Conservation (phyloP, 2,329 filamentous ascomycete species). For the Tolypocladium pustulatum region DNA sequence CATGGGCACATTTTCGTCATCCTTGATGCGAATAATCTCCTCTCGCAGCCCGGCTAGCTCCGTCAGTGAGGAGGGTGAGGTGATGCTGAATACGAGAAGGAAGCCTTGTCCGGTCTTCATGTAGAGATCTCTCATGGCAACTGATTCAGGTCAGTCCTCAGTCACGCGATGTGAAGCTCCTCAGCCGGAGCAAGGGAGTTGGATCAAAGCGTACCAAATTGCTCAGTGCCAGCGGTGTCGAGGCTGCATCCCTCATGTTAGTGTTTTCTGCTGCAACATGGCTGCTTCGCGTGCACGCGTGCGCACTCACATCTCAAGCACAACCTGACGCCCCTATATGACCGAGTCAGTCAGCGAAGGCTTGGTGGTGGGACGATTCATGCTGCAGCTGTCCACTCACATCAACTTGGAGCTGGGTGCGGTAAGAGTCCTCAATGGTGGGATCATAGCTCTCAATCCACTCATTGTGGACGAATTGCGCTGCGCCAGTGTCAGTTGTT, state of each 20-base stretch:
- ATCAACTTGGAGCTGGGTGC: constrained; percentile 70
- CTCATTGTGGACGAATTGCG: constrained; percentile 88
- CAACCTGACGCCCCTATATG: constrained; percentile 68
- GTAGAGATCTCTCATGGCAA: constrained; percentile 68
- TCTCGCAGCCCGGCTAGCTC: constrained; percentile 75
- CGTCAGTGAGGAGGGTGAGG: constrained; percentile 69
- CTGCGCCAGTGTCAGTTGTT: constrained; percentile 28
- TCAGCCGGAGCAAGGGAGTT: not conserved
- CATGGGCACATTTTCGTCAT: constrained; percentile 74
- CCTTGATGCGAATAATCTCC: constrained; percentile 85
- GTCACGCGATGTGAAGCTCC: not conserved
- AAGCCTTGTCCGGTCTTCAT: constrained; percentile 93
- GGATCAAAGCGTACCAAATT: constrained; percentile 56
- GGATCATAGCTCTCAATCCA: constrained; percentile 86
- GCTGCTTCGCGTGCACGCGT: not conserved
- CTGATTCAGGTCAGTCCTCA: constrained; percentile 17
- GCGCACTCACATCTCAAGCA: constrained; percentile 72
- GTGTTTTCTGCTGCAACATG: not conserved
- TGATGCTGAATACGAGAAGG: constrained; percentile 85
- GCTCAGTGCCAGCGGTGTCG: constrained; percentile 84
- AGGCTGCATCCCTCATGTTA: constrained; percentile 39
- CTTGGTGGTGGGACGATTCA: not conserved
- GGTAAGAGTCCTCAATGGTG: constrained; percentile 69
- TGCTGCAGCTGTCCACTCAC: constrained; percentile 40
- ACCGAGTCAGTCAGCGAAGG: constrained; percentile 17